Conservation (phyloP, 2,329 filamentous ascomycete species). For the Fusarium acutatum region DNA sequence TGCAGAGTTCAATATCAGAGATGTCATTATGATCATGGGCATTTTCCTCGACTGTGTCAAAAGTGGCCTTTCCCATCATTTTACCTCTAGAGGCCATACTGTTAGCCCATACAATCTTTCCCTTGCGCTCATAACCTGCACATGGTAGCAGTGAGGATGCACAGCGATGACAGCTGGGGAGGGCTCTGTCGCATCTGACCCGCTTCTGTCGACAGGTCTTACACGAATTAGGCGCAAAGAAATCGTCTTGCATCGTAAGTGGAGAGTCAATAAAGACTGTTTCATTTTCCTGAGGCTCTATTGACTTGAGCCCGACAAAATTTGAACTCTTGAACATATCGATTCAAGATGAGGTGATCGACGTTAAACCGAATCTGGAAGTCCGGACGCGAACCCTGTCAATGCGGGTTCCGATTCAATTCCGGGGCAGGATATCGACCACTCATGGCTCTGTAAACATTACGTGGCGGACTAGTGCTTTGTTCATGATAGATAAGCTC, state of each 20-base stretch:
- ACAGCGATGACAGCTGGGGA: accelerated
- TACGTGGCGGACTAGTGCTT: neutral
- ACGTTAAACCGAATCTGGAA: neutral
- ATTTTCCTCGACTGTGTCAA: accelerated
- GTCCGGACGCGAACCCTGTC: neutral
- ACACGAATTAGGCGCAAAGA: neutral
- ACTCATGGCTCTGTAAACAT: too few relatives aligned
- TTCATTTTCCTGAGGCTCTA: too few relatives aligned
- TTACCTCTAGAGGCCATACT: accelerated
- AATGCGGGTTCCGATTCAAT: neutral
- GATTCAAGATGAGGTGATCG: neutral
- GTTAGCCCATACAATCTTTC: neutral
- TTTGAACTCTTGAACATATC: accelerated
- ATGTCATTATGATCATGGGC: accelerated
- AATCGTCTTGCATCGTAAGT: neutral
- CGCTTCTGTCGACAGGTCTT: neutral
- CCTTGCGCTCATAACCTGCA: accelerated
- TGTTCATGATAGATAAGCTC: neutral
- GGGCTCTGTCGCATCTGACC: accelerated
- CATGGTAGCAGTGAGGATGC: neutral
- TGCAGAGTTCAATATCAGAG: neutral
- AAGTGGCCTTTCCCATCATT: accelerated
- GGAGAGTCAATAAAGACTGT: neutral
- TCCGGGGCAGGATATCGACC: neutral
- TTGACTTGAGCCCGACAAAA: neutral